Evolutionary conservation across 345 rosid species (phyloP).

Genomic region (Sisymbrium altissimum): DNA sequence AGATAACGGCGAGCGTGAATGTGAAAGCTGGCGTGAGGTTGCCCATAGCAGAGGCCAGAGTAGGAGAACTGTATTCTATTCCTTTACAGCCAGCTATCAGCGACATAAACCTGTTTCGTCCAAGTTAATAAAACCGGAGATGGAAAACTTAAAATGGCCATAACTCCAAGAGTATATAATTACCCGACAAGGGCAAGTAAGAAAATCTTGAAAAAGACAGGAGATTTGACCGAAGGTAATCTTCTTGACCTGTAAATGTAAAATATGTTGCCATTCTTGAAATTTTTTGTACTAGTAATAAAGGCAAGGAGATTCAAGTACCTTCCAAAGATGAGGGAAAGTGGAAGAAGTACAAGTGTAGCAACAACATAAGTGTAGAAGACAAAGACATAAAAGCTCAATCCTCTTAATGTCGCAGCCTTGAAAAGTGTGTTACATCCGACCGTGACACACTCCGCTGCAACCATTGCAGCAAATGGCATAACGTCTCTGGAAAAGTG

Average conservation of each 20-base stretch:
- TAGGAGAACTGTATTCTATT: constrained; percentile 31
- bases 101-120: constrained; percentile 13
- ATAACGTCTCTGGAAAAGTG: constrained; percentile 15
- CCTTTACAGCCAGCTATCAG: constrained; percentile 21
- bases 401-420: constrained; percentile 49
- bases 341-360: constrained; percentile 49
- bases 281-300: not conserved
- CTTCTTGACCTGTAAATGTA: constrained; percentile 24
- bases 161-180: not conserved
- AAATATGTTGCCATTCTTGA: constrained; percentile 4
- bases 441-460: constrained; percentile 45
- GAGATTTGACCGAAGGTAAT: constrained; percentile 13
- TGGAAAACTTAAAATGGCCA: not conserved
- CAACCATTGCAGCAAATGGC: constrained; percentile 45
- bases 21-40: constrained; percentile 32
- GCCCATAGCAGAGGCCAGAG: constrained; percentile 31
- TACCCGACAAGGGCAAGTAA: constrained; percentile 29
- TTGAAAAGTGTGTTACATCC: constrained; percentile 40
- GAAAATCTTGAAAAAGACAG: constrained; percentile 29
- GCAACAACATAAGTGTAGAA: constrained; percentile 45
- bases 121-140: not conserved
- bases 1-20: constrained; percentile 26
- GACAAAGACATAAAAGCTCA: constrained; percentile 52
- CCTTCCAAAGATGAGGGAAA: constrained; percentile 29
- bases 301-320: not conserved